Base-by-base conservation (phyloP, 2,329 filamentous ascomycete species). In the Gremmenia infestans region DNA sequence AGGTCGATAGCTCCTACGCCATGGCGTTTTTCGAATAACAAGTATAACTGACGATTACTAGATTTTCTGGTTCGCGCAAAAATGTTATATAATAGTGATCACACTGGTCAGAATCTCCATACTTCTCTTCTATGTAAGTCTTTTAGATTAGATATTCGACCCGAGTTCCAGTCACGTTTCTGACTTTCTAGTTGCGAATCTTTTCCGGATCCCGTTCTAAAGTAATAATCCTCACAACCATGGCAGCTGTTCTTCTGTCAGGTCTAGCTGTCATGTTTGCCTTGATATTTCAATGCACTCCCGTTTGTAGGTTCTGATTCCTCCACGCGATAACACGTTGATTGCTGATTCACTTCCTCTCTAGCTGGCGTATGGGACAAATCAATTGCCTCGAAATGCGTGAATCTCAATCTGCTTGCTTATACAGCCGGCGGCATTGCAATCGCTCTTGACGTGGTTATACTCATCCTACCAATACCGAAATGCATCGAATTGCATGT, bases 401-500 rank as follows among this genome's bases (percentile, higher is more conserved):
- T 78, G 50, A 79, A 86, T 65, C 81, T 86, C 46, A 76, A 86
- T 55, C 83, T 80, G 1, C 75, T 88, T 22, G 86, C 85, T 62
- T 81, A 87, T 14, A 82, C 82, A 6, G 86, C 83, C 2, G 82
- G 84, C 2, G 84, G 83, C 0, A 77, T 87, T 54, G 87, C 87
- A 68, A 83, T 88, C 60, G 81, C 83, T 50, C 86, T 85, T n/a
- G 85, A 88, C 61, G 70, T 88, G 32, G 79, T 81, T 36, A 81
- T 88, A 35, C 72, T 88, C 12, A 79, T 86, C 50, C 72, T 87
- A 8, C 85, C 84, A 0, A 82, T 87, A 72, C 84, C 83, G 2
- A 81, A 86, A 43, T 70, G 87, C 53, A 80, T 82, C 1, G 74
- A 76, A 45, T 81, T 88, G 76, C 79, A 81, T 32, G 72, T 88